Conservation (phyloP, 2,329 filamentous ascomycete genomes). For the Microcyclospora pomicola region DNA sequence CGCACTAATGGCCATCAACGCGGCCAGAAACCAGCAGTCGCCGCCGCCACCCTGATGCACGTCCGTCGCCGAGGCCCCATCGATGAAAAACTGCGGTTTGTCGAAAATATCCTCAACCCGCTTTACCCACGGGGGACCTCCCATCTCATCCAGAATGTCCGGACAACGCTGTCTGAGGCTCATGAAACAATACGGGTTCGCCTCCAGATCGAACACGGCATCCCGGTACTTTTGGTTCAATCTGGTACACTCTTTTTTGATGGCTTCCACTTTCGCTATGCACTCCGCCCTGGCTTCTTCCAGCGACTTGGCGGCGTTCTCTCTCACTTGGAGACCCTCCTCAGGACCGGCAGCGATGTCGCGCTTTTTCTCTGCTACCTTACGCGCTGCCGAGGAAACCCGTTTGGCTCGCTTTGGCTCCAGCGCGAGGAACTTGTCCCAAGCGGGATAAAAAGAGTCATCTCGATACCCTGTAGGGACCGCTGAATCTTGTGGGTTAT, state of each 20-base stretch:
- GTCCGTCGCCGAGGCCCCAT: constrained; percentile 62
- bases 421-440: constrained; percentile 19
- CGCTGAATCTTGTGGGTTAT: constrained; percentile 1
- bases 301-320: constrained; percentile 40
- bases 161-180: constrained; percentile 11
- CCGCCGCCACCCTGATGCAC: constrained; percentile 65
- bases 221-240: constrained; percentile 79
- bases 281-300: constrained; percentile 59
- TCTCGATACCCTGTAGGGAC: constrained; percentile 5
- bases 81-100: constrained; percentile 47
- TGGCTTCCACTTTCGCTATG: constrained; percentile 44
- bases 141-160: constrained; percentile 10
- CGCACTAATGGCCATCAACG: constrained; percentile 62
- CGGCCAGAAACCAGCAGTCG: constrained; percentile 79
- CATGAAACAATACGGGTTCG: constrained; percentile 35
- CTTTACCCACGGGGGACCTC: constrained; percentile 19
- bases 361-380: constrained; percentile 11
- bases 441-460: constrained; percentile 17
- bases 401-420: constrained; percentile 17
- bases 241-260: constrained; percentile 51
- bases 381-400: constrained; percentile 9
- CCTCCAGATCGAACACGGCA: constrained; percentile 74
- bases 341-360: constrained; percentile 8
- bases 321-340: constrained; percentile 11
- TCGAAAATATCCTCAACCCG: constrained; percentile 23